Base-by-base conservation (phyloP, 1,284 basidiomycete species). In the Apiotrichum brassicae region DNA sequence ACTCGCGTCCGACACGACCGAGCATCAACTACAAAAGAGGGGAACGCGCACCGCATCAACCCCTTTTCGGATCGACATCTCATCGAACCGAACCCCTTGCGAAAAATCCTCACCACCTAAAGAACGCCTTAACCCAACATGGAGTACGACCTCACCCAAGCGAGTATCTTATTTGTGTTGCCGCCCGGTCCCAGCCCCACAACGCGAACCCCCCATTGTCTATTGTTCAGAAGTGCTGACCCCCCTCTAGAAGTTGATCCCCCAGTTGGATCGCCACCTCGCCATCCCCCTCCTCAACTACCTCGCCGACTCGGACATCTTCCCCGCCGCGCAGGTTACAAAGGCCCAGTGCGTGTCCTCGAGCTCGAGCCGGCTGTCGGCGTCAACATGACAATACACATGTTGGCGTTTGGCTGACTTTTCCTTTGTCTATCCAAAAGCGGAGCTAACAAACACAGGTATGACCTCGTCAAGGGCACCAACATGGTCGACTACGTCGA, bases 401-500 rank as follows among this genome's bases (percentile, higher is more conserved):
- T n/a, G n/a, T n/a, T n/a, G n/a, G n/a, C n/a, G n/a, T n/a, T n/a
- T n/a, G n/a, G n/a, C n/a, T n/a, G n/a, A n/a, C n/a, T n/a, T n/a
- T n/a, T n/a, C n/a, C n/a, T n/a, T n/a, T n/a, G n/a, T n/a, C n/a
- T n/a, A n/a, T n/a, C n/a, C n/a, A n/a, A n/a, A n/a, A n/a, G n/a
- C n/a, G n/a, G n/a, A n/a, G n/a, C n/a, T n/a, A n/a, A n/a, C n/a
- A n/a, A n/a, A n/a, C 28, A 12, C 55, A 74, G 72, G 74, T 95
- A 97, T 86, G 93, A 97, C 68, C 84, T 97, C 49, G 89, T 91
- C 51, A 94, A 90, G 72, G 87, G 86, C 60, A 98, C 92, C 44
- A 94, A 95, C 74, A 93, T 95, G 90, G 84, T 93, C 54, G 89
- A 92, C 74, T 95, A 92, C 65, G 83, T 87, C 35, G 80, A 85